phyloP scores from a whole-genome alignment of 1,139 yeast species.

The Sugiyamaella japonica region DNA sequence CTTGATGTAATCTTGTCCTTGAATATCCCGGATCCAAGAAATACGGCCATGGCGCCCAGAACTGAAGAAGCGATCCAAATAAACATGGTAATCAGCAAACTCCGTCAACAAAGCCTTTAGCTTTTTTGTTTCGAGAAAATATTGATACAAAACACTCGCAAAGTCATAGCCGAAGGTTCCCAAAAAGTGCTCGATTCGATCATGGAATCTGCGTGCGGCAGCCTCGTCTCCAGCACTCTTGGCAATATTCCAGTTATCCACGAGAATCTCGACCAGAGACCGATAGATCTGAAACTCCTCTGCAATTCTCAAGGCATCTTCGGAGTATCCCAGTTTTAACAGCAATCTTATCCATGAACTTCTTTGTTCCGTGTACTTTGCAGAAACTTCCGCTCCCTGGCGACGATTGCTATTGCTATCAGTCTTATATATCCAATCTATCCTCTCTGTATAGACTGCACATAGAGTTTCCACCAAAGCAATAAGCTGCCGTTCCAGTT shows the following conservation, averaged over 20 bases:
- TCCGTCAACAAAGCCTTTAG: conserved; percentile 56
- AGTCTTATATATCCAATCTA: conserved; percentile 29
- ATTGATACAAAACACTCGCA: conserved; percentile 64
- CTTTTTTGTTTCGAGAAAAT: conserved; percentile 56
- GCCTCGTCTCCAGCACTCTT: conserved; percentile 34
- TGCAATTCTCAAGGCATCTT: conserved; percentile 61
- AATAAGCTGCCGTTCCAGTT: conserved; percentile 32
- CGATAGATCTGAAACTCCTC: conserved; percentile 67
- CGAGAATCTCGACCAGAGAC: conserved; percentile 64
- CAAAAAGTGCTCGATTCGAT: conserved; percentile 52
- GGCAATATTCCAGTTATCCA: conserved; percentile 48
- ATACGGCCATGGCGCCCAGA: conserved; percentile 54
- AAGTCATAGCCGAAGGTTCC: conserved; percentile 65
- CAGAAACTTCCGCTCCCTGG: conserved; percentile 27
- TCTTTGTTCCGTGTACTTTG: conserved; percentile 35
- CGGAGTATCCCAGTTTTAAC: conserved; percentile 48
- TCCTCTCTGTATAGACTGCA: conserved; percentile 34
- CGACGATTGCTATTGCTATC: conserved; percentile 15
- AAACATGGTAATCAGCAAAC: conserved; percentile 55
- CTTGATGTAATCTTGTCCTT: conserved; percentile 49
- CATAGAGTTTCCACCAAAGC: conserved; percentile 37
- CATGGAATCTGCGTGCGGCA: conserved; percentile 33
- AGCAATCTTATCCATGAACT: conserved; percentile 58
- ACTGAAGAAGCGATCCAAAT: conserved; percentile 54
- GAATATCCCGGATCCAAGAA: conserved; percentile 72